These are phyloP conservation scores for Musa itinerans DNA, from an alignment of 176 grass and related monocot species.

Conservation along the genomic window DNA sequence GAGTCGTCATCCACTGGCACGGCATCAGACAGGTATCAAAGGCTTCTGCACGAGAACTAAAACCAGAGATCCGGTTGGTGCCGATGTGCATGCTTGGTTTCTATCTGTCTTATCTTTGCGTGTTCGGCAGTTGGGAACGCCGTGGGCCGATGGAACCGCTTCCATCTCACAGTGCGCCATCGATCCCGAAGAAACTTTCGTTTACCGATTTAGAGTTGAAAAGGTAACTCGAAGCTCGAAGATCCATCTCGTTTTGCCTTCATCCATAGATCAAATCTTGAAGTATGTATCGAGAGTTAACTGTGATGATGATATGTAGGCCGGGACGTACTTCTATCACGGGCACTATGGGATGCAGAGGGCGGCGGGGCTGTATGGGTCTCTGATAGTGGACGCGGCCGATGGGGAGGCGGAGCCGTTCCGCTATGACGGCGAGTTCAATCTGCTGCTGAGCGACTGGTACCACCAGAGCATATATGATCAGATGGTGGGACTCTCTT, in stretches of 20 bases:
- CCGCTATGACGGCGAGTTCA: slow-evolving; percentile 68
- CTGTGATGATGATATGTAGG: neutral
- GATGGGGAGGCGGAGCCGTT: slow-evolving; percentile 58
- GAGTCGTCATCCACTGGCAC: slow-evolving; percentile 87
- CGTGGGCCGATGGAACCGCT: slow-evolving; percentile 81
- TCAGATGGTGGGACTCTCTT: slow-evolving; percentile 56
- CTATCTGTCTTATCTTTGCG: neutral
- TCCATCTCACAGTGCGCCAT: slow-evolving; percentile 84
- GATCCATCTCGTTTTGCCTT: too few relatives aligned
- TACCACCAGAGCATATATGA: slow-evolving; percentile 69
- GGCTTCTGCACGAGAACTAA: too few relatives aligned
- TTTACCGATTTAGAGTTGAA: slow-evolving; percentile 53
- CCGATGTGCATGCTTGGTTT: too few relatives aligned
- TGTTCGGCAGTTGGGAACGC: slow-evolving; percentile 55
- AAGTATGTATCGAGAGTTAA: too few relatives aligned
- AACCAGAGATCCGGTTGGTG: too few relatives aligned
- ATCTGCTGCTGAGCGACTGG: slow-evolving; percentile 71
- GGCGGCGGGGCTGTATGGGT: slow-evolving; percentile 73
- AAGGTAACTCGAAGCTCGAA: slow-evolving; percentile 25
- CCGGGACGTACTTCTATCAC: slow-evolving; percentile 74
- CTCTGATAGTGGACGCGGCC: slow-evolving; percentile 50
- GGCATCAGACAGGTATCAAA: slow-evolving; percentile 60
- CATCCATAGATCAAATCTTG: too few relatives aligned
- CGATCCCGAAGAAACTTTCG: slow-evolving; percentile 72
- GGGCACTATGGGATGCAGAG: slow-evolving; percentile 89